Evolutionary conservation across 805 yeast species (phyloP).

Genomic region (Candida arabinofermentans): DNA sequence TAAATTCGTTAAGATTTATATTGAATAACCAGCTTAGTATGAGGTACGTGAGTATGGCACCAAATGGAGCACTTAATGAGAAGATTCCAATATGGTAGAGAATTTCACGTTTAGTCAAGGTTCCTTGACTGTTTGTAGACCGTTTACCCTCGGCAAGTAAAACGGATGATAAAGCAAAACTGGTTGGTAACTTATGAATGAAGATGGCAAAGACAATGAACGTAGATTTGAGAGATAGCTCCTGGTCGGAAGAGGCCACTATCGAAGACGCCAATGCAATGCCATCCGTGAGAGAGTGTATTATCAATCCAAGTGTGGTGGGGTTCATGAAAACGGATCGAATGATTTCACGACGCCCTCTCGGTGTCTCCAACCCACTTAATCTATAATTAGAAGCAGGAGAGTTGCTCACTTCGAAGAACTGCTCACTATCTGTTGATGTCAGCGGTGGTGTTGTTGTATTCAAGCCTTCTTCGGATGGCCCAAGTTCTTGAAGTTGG

Average conservation of each 20-base stretch:
- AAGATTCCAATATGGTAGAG: slow-evolving; percentile 49
- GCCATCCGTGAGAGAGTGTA: slow-evolving; percentile 73
- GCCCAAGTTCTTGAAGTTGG: neutral
- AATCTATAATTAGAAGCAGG: neutral
- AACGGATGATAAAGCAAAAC: slow-evolving; percentile 61
- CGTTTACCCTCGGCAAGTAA: slow-evolving; percentile 30
- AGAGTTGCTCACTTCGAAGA: neutral
- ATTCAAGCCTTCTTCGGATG: neutral
- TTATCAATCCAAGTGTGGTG: slow-evolving; percentile 55
- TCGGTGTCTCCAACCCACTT: neutral
- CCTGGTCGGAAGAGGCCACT: slow-evolving; percentile 21
- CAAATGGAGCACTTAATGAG: slow-evolving; percentile 57
- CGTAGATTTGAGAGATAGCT: slow-evolving; percentile 12
- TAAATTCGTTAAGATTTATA: slow-evolving; percentile 29
- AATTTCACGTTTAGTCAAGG: slow-evolving; percentile 23
- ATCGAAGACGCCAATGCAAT: slow-evolving; percentile 63
- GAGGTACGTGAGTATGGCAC: slow-evolving; percentile 48
- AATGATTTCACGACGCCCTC: slow-evolving; percentile 11
- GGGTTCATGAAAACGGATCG: slow-evolving; percentile 38
- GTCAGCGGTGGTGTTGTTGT: neutral
- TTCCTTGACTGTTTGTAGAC: slow-evolving; percentile 23
- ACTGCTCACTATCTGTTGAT: neutral
- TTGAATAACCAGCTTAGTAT: slow-evolving; percentile 10
- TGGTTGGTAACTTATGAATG: slow-evolving; percentile 71
- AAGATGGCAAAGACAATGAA: slow-evolving; percentile 58